Percentiles rank a stretch among this genome's conserved stretches.
These are phyloP conservation scores for Cercospora zeae-maydis DNA, from an alignment of 2,329 filamentous ascomycete species.

Conservation along the genomic window DNA sequence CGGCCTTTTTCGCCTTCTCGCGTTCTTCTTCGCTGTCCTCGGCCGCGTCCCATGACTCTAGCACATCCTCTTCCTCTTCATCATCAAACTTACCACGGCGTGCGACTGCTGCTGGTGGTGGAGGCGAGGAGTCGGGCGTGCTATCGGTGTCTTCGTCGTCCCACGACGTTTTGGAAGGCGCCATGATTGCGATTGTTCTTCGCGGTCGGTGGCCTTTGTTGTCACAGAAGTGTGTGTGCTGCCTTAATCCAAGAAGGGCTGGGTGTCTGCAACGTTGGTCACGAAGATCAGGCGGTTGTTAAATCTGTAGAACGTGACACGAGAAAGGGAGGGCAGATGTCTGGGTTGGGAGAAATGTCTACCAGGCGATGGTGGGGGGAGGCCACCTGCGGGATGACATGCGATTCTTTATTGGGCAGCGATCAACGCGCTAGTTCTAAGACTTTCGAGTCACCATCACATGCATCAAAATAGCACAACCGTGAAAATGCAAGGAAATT, in stretches of 20 bases:
- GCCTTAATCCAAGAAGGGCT: neutral
- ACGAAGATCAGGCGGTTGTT: neutral
- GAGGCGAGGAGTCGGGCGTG: conserved; percentile 48
- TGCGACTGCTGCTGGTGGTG: conserved; percentile 43
- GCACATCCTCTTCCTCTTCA: conserved; percentile 83
- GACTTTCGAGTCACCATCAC: conserved; percentile 3
- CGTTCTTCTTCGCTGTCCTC: conserved; percentile 96
- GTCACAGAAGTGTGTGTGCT: neutral
- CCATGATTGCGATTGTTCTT: conserved; percentile 34
- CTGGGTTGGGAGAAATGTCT: conserved; percentile 3
- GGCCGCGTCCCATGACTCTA: conserved; percentile 94
- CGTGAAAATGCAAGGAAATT: neutral
- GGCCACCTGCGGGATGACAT: conserved; percentile 1
- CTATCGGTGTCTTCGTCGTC: conserved; percentile 56
- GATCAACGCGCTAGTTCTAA: conserved; percentile 4
- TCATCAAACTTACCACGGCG: conserved; percentile 78
- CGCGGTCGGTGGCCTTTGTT: conserved; percentile 13
- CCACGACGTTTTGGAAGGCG: conserved; percentile 34
- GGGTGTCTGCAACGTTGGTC: neutral
- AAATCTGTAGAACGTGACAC: neutral
- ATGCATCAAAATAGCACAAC: conserved; percentile 2
- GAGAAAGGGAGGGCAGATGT: conserved; percentile 1
- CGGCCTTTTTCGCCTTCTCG: conserved; percentile 86
- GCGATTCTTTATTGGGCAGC: conserved; percentile 4
- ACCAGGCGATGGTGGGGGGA: conserved; percentile 1